Conservation (phyloP, 2,329 filamentous ascomycete genomes). For the Epichloe gansuensis region DNA sequence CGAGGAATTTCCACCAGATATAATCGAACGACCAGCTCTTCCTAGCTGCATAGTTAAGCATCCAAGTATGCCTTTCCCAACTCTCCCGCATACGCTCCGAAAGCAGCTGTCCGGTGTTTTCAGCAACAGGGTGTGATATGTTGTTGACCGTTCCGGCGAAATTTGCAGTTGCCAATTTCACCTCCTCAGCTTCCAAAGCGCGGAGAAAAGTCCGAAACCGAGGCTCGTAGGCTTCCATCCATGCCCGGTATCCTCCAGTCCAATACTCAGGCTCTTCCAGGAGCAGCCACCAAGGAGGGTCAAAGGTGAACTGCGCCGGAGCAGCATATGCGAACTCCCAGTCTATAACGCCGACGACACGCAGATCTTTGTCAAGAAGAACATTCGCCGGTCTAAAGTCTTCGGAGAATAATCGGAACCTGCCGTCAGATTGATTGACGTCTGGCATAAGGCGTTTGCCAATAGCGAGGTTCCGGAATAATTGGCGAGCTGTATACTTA, state of each 20-base stretch:
- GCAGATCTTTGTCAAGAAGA: slow-evolving; percentile 17
- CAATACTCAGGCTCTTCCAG: slow-evolving; percentile 21
- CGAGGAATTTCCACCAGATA: slow-evolving; percentile 24
- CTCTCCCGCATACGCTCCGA: slow-evolving; percentile 22
- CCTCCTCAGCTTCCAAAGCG: slow-evolving; percentile 21
- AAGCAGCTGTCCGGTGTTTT: slow-evolving; percentile 6
- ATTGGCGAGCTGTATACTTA: slow-evolving; percentile 21
- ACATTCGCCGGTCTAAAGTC: slow-evolving; percentile 21
- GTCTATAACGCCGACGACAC: slow-evolving; percentile 24
- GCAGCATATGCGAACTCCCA: slow-evolving; percentile 27
- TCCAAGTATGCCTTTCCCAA: slow-evolving; percentile 22
- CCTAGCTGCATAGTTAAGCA: slow-evolving; percentile 22
- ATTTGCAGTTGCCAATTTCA: slow-evolving; percentile 3
- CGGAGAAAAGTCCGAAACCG: slow-evolving; percentile 23
- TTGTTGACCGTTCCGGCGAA: no score
- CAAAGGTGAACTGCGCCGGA: background rate
- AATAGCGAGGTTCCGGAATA: slow-evolving; percentile 19
- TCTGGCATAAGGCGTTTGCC: slow-evolving; percentile 6
- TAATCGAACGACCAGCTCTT: slow-evolving; percentile 26
- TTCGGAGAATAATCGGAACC: slow-evolving; percentile 13
- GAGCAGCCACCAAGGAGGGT: slow-evolving; percentile 27
- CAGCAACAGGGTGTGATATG: no score
- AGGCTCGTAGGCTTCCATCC: slow-evolving; percentile 19
- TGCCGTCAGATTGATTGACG: background rate
- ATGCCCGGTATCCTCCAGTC: slow-evolving; percentile 17